Base-by-base conservation (phyloP, 2,329 filamentous ascomycete genomes). In the Fusarium guadeloupense region DNA sequence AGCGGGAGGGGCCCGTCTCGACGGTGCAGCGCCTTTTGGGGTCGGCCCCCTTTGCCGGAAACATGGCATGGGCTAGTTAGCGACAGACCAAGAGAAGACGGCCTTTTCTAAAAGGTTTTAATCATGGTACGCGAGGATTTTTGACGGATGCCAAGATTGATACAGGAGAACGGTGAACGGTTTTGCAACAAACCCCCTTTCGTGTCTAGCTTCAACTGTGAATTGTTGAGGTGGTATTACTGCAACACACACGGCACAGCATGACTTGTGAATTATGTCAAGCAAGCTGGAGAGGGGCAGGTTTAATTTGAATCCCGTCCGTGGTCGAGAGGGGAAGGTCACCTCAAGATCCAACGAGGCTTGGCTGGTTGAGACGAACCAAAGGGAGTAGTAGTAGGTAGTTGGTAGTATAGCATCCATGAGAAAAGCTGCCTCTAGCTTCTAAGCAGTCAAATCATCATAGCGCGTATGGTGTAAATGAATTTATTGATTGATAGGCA, bases 11-110 rank as follows among this genome's bases (percentile, higher is more conserved):
- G 55, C 48, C 59, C 59, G 59, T 30, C 23, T 30, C 45, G 53
- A 63, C 54, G 59, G 55, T 60, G 54, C 59, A 64, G 54, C 54
- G 48, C 54, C 44, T 55, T 54, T 64, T n/a, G n/a, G 28, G 57
- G 57, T 47, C 58, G 45, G 39, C 40, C 50, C n/a, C 54, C 54
- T 49, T 51, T 42, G 49, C 60, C 55, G 45, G 52, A 50, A n/a
- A n/a, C n/a, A n/a, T n/a, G n/a, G 25, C 33, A 46, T 60, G 55
- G 46, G 45, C 60, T 64, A n/a, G n/a, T n/a, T n/a, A 61, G 25
- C 38, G 59, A 50, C 14, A 46, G 26, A 23, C 38, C 25, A 33
- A 53, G 45, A 26, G 44, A 41, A 42, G 30, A 45, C 31, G 59
- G 57, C 39, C 23, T 51, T 51, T 56, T 52, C 26, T 31, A 47